Percentiles rank a stretch among this genome's conserved stretches.
These are phyloP conservation scores for Aciculosporium take DNA, from an alignment of 2,329 filamentous ascomycete genomes.

Conservation along the genomic window DNA sequence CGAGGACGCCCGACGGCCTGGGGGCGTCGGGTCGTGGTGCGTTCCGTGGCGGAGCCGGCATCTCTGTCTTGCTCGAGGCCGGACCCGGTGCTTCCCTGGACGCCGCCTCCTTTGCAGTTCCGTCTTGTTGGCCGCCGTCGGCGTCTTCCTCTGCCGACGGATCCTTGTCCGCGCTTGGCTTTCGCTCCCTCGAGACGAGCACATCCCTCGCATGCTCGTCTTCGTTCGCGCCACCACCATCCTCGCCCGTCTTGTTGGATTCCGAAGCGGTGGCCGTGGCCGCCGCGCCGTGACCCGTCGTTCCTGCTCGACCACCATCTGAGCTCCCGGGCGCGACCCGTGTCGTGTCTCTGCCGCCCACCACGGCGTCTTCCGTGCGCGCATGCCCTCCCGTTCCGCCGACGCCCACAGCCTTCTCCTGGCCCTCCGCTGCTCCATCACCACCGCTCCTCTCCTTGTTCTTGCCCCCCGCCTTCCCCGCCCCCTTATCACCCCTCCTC, in stretches of 20 bases:
- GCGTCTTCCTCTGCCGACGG: neutral
- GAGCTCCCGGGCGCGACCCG: neutral
- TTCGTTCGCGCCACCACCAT: neutral
- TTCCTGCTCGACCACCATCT: neutral
- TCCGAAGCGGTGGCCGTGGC: neutral
- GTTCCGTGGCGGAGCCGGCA: too few species aligned
- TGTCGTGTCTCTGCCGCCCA: conserved; percentile 4
- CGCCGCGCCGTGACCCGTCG: too few species aligned
- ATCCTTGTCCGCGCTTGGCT: neutral
- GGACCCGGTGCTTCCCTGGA: too few species aligned
- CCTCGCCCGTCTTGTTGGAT: neutral
- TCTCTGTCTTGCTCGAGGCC: too few species aligned
- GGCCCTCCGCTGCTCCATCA: conserved; percentile 8
- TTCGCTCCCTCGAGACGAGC: neutral
- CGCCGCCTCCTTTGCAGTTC: neutral
- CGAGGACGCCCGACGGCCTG: conserved; percentile 21
- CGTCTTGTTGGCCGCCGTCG: neutral
- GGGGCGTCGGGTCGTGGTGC: too few species aligned
- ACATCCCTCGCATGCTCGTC: neutral
- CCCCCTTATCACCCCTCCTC: conserved; percentile 22
- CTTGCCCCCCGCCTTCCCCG: conserved; percentile 15
- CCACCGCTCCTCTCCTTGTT: conserved; percentile 16
- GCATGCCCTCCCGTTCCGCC: neutral
- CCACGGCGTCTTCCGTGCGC: conserved; percentile 9
- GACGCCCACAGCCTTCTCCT: neutral